Evolutionary conservation across 495 filamentous ascomycete species (phyloP), one percentile per base, ranked within the genome.

Genomic region (Xylaria palmicola): DNA sequence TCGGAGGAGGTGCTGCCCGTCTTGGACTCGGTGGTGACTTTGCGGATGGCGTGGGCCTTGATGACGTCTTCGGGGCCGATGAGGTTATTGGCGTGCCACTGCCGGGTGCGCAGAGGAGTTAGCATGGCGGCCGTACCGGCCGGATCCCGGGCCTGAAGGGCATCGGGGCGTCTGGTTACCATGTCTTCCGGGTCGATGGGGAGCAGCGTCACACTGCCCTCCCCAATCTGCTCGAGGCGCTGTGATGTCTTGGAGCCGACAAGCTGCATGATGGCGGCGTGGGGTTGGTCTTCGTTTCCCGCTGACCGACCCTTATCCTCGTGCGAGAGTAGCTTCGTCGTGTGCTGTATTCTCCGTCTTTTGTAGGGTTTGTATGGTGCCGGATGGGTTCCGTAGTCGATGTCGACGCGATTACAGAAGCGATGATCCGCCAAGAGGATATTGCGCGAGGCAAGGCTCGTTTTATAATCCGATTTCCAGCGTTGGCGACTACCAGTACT

Each of bases 81-180:
- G 37, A 98, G 83, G 77, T 98, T 98, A 81, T 97, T 93, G 72
- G 89, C 88, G 69, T 97, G 93, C 94, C 94, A 98, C 90, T 94
- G 39, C 40, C 13, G 17, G 6, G 12, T 12, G 19, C 63, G 34
- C 26, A 44, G 27, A 43, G 27, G 39, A 43, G 37, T 39, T 19
- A 45, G 10, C 45, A 37, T 45, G 9, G 53, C 20, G 0, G 12
- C 39, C 6, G 15, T 1, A 24, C 15, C 20, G 34, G 50, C 58
- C 13, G 47, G 13, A 29, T n/a, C 37, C 34, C n/a, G n/a, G 52
- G 41, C 5, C 15, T 30, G 20, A 43, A 24, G 44, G 24, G 40
- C 15, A 27, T 49, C 32, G 45, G 57, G 52, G 56, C 56, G 54
- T 56, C 51, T 34, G 60, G 62, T 57, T 79, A 93, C 90, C 92